phyloP scores from a whole-genome alignment of 2,329 filamentous ascomycete genomes.

The Chalaropsis thielavioides region DNA sequence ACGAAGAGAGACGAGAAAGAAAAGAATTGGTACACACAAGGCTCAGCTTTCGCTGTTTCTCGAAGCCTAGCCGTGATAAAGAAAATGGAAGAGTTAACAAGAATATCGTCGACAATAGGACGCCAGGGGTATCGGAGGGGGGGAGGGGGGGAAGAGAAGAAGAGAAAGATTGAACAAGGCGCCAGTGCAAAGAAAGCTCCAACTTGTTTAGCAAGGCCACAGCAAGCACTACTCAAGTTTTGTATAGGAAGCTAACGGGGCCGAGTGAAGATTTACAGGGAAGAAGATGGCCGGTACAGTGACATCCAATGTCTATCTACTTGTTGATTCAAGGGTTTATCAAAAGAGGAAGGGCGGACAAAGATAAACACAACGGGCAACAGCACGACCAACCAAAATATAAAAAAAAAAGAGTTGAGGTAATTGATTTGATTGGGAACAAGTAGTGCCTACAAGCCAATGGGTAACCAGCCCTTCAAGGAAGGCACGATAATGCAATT shows the following conservation, averaged over 20 bases:
- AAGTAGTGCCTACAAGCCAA: neutral
- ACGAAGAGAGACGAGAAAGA: neutral
- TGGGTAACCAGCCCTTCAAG: neutral
- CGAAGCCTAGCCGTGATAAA: constrained; percentile 6
- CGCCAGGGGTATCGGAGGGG: constrained; percentile 16
- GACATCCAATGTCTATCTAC: neutral
- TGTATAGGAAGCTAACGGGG: constrained; percentile 7
- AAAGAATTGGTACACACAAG: constrained; percentile 3
- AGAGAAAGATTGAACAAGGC: constrained; percentile 9
- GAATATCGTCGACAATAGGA: constrained; percentile 3
- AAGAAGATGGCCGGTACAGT: constrained; percentile 12
- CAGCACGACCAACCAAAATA: neutral
- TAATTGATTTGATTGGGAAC: constrained; percentile 8
- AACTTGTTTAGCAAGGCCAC: constrained; percentile 3
- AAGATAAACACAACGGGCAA: neutral
- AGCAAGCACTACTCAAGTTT: constrained; percentile 15
- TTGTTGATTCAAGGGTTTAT: constrained; percentile 3
- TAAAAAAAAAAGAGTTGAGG: constrained; percentile 13
- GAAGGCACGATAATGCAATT: neutral
- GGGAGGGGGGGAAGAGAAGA: constrained; percentile 5
- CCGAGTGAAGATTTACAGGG: constrained; percentile 6
- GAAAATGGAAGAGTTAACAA: constrained; percentile 3
- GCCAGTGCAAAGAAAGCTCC: constrained; percentile 7
- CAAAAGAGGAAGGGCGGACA: neutral
- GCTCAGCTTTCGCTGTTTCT: constrained; percentile 10